Evolutionary conservation across 2,329 filamentous ascomycete genomes (phyloP), one percentile per base, ranked within the genome.

Genomic region (Alternaria burnsii): DNA sequence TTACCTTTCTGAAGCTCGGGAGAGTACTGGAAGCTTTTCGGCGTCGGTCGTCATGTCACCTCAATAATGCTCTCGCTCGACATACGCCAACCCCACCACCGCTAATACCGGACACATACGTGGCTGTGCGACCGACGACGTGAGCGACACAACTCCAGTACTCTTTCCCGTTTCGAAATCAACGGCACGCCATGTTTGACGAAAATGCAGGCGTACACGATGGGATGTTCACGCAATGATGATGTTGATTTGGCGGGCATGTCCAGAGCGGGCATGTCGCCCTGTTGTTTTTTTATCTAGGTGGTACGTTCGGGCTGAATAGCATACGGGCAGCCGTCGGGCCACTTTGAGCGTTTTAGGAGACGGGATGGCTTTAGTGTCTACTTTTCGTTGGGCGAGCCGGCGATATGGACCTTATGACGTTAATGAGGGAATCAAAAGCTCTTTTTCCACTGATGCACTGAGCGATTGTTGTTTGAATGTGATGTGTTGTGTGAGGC

Each of bases 391-490:
- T 62, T 47, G 40, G 61, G 69, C 52, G 63, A 68, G 64, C 61
- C 62, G 61, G 70, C 59, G 70, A 68, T 57, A 50, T 53, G 61
- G 67, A 58, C 60, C 63, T 71, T 66, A 69, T 73, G 71, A 76
- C 60, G 70, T 73, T 72, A 72, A 75, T 71, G 73, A 77, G 74
- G 68, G 70, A 78, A 77, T 76, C 68, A 78, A 78, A 78, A 78
- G 75, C 74, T 76, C 68, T 74, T 71, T 68, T 66, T 66, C 22
- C 53, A 60, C 40, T 57, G 51, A 36, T 40, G 34, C 16, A 16
- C 46, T 52, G 26, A 44, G 26, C 51, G 52, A 24, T 41, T 22
- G 5, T 16, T 22, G 32, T 26, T 34, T 42, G 48, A 38, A n/a
- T 34, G 24, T 58, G 44, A 43, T 34, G 22, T 18, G 22, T n/a